Conservation (phyloP, 495 filamentous ascomycete genomes). For the Aspergillus bertholletiae region DNA sequence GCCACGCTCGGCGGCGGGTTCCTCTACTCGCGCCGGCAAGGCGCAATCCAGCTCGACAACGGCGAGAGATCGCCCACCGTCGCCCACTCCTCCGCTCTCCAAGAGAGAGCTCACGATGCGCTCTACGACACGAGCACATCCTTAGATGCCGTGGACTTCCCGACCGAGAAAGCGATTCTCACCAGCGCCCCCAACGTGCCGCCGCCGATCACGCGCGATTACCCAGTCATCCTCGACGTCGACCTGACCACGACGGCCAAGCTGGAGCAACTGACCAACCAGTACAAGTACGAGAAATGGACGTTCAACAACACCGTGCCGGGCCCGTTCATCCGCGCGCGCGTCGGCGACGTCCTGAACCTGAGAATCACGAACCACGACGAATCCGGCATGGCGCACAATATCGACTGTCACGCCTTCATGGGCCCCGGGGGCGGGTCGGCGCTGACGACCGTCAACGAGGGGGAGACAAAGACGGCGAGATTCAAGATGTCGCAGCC, state of each 20-base stretch:
- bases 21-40: background rate
- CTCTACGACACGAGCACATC: background rate
- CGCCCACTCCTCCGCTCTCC: background rate
- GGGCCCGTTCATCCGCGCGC: slow-evolving; percentile 20
- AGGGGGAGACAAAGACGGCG: slow-evolving; percentile 18
- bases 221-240: slow-evolving; percentile 14
- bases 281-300: slow-evolving; percentile 22
- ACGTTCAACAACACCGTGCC: slow-evolving; percentile 20
- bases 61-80: background rate
- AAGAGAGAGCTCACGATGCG: background rate
- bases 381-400: slow-evolving; percentile 16
- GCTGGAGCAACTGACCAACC: slow-evolving; percentile 10
- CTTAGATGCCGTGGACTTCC: background rate
- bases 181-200: slow-evolving; percentile 16
- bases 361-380: slow-evolving; percentile 16
- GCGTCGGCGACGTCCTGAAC: slow-evolving; percentile 15
- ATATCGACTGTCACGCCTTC: slow-evolving; percentile 18
- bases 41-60: background rate
- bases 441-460: slow-evolving; percentile 13
- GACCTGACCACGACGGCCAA: slow-evolving; percentile 11
- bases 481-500: slow-evolving; percentile 12
- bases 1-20: background rate
- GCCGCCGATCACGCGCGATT: slow-evolving; percentile 12
- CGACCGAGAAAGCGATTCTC: slow-evolving; percentile 11
- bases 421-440: slow-evolving; percentile 16